These are phyloP conservation scores for Podaxis sp. DNA, from an alignment of 768 basidiomycete species.

Conservation along the genomic window DNA sequence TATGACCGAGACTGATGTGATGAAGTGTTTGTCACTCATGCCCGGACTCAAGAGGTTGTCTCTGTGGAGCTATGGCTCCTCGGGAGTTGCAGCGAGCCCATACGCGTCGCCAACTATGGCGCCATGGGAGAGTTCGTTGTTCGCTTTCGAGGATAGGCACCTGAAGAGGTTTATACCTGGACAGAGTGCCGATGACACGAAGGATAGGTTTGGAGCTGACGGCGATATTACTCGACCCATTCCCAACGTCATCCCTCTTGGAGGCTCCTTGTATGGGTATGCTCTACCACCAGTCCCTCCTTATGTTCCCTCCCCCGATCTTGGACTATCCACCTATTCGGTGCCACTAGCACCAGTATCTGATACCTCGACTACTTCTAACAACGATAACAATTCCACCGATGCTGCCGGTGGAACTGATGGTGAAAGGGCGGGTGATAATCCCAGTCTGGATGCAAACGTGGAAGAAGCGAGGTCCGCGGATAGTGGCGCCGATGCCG, in stretches of 20 bases:
- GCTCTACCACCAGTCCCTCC: neutral
- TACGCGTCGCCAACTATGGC: conserved; percentile 1
- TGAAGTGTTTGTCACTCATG: conserved; percentile 12
- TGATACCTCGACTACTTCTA: neutral
- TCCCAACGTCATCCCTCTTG: neutral
- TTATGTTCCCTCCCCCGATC: neutral
- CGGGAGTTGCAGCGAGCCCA: neutral
- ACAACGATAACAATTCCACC: neutral
- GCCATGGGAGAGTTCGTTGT: conserved; percentile 5
- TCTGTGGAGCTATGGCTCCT: conserved; percentile 7
- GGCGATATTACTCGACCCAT: neutral
- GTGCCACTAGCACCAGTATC: neutral
- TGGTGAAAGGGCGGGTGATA: neutral
- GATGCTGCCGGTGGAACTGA: neutral
- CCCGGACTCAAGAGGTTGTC: conserved; percentile 5
- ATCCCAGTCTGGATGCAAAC: neutral
- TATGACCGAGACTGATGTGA: conserved; percentile 9
- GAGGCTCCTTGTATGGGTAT: neutral
- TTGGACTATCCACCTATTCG: neutral
- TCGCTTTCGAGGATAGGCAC: conserved; percentile 7
- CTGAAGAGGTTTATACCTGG: conserved; percentile 9
- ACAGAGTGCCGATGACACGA: neutral
- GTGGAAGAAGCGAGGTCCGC: neutral
- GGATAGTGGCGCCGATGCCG: neutral
- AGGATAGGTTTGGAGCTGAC: neutral